A percentile compares a stretch with the other conserved stretches of the same genome.
Evolutionary conservation across 163 green algal species (phyloP).

Genomic region (Scenedesmus sp.): DNA sequence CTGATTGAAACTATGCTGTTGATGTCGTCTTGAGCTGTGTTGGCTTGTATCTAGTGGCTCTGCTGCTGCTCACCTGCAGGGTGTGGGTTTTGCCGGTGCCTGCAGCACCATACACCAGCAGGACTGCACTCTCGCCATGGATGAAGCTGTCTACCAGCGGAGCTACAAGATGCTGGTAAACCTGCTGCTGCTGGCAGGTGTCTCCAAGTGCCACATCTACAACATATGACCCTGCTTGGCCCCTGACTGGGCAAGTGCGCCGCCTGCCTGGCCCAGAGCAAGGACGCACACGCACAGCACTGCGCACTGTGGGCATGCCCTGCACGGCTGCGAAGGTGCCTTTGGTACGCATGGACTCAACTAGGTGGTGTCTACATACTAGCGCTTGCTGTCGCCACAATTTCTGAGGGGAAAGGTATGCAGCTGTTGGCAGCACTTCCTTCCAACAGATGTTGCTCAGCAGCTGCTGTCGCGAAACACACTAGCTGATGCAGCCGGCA

Average conservation of each 20-base stretch:
- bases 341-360: not conserved
- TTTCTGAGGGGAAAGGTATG: not conserved
- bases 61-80: conserved; percentile 43
- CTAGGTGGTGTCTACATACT: too few relatives aligned
- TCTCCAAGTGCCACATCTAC: conserved; percentile 9
- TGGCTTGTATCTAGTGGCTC: not conserved
- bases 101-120: conserved; percentile 56
- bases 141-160: conserved; percentile 12
- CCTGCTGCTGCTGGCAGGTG: conserved; percentile 29
- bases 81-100: conserved; percentile 56
- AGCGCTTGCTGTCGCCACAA: too few relatives aligned
- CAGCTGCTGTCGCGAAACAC: not conserved
- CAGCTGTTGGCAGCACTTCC: not conserved
- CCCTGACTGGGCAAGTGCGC: not conserved
- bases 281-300: conserved; percentile 12
- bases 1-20: too few relatives aligned
- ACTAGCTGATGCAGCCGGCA: not conserved
- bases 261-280: not conserved
- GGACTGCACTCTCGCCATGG: conserved; percentile 10
- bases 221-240: not conserved
- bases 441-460: not conserved
- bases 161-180: not conserved
- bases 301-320: conserved; percentile 18
- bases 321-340: conserved; percentile 17
- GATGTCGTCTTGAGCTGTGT: too few relatives aligned